A percentile compares a stretch with the other conserved stretches of the same genome.
These are phyloP conservation scores for Amanita rubescens DNA, from an alignment of 768 basidiomycete species.

Conservation along the genomic window DNA sequence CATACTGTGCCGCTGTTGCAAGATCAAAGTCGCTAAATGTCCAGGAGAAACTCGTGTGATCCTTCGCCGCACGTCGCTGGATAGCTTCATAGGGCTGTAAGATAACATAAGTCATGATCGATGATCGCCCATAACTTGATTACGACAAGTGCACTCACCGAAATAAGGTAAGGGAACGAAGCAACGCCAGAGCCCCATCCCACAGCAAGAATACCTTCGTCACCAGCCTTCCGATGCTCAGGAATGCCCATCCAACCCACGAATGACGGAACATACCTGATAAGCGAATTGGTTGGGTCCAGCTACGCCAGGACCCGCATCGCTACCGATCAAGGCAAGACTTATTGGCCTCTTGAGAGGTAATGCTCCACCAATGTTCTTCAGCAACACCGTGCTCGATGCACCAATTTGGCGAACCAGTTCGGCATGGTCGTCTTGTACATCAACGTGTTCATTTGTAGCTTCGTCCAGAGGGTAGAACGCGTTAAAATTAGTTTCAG, in stretches of 20 bases:
- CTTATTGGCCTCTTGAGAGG: constrained; percentile 54
- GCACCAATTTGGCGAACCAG: constrained; percentile 69
- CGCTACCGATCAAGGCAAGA: constrained; percentile 56
- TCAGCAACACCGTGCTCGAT: constrained; percentile 67
- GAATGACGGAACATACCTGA: constrained; percentile 22
- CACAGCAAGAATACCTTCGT: constrained; percentile 74
- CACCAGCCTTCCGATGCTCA: constrained; percentile 33
- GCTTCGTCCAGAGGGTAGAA: constrained; percentile 43
- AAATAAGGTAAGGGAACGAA: constrained; percentile 72
- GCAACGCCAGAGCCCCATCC: constrained; percentile 89
- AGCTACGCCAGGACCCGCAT: constrained; percentile 50
- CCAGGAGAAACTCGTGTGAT: constrained; percentile 57
- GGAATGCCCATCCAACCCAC: not conserved
- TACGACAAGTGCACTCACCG: constrained; percentile 34
- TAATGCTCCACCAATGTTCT: constrained; percentile 53
- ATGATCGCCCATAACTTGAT: not conserved
- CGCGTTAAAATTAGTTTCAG: constrained; percentile 65
- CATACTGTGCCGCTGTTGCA: constrained; percentile 37
- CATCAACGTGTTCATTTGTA: constrained; percentile 57
- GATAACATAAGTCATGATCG: no score
- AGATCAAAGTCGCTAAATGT: constrained; percentile 65
- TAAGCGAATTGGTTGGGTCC: constrained; percentile 74
- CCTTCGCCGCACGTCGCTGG: constrained; percentile 54
- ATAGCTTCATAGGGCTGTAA: constrained; percentile 73
- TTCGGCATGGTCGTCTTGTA: constrained; percentile 59